phyloP scores from a whole-genome alignment of 2,329 filamentous ascomycete species.

The Alternaria atra region DNA sequence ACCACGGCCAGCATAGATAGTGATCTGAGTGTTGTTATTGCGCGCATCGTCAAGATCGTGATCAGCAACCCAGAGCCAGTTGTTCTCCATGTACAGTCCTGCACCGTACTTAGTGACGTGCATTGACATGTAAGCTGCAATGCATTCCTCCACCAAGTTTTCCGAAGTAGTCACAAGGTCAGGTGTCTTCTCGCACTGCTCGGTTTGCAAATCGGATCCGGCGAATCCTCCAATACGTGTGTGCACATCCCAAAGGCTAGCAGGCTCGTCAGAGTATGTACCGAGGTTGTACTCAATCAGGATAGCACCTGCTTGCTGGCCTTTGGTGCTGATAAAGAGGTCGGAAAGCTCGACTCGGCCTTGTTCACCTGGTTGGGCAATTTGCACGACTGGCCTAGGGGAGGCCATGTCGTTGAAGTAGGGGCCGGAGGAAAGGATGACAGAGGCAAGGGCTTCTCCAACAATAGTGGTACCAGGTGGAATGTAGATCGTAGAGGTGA shows the following conservation, averaged over 20 bases:
- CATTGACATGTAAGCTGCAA: conserved; percentile 69
- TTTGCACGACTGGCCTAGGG: conserved; percentile 71
- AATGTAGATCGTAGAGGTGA: conserved; percentile 63
- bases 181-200: conserved; percentile 80
- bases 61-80: conserved; percentile 91
- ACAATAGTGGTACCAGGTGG: conserved; percentile 80
- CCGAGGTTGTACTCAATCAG: conserved; percentile 77
- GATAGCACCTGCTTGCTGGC: conserved; percentile 72
- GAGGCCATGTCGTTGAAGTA: conserved; percentile 58
- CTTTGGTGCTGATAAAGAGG: conserved; percentile 74
- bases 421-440: conserved; percentile 78
- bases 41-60: conserved; percentile 77
- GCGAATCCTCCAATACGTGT: conserved; percentile 82
- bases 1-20: conserved; percentile 86
- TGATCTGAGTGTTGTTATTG: conserved; percentile 71
- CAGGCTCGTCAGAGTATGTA: conserved; percentile 64
- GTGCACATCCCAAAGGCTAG: conserved; percentile 87
- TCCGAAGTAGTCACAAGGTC: conserved; percentile 61
- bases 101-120: conserved; percentile 64
- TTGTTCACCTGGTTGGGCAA: conserved; percentile 70
- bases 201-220: conserved; percentile 78
- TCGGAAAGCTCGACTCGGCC: conserved; percentile 77
- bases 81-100: conserved; percentile 81
- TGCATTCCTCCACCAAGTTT: conserved; percentile 69
- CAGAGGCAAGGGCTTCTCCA: conserved; percentile 83